Base-by-base conservation (phyloP, 371 early-diverging fungal genomes). In the Lichtheimia ornata region DNA sequence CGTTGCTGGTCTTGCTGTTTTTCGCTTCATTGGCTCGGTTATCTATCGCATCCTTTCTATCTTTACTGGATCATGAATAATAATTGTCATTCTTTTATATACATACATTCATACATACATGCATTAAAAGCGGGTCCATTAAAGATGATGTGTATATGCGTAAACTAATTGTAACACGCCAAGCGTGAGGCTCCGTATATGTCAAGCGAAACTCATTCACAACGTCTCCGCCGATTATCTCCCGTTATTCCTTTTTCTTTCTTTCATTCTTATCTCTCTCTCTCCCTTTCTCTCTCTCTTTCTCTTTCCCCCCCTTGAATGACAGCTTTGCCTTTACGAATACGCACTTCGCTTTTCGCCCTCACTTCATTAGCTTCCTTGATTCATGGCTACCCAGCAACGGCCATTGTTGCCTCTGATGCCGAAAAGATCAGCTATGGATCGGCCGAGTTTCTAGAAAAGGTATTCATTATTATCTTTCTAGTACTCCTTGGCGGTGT, bases 1-100 rank as follows among this genome's bases (percentile, higher is more conserved):
- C 25, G 93, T 94, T 20, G 86, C 89, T 24, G 89, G 69, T 0
- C 74, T 94, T 42, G 74, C 92, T 17, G 78, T 82, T 0, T 71
- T 94, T 59, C 85, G 95, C 40, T 93, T 93, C 71, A 51, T 89
- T 25, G 96, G 93, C 43, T 82, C 84, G 27, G 65, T 76, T 25
- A 56, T 82, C 56, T 95, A 91, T 71, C 77, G 92, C 35, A 68
- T 87, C 59, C 78, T 81, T 41, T 69, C 74, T 5, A 60, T 77
- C 3, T 71, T 84, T 45, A 76, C 70, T 57, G 80, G 79, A 22
- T 76, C 63, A 25, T 58, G 43, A 50, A 42, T 17, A 44, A 52
- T n/a, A n/a, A n/a, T n/a, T n/a, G 22, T 22, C 22, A 22, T 22
- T 22, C 22, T 22, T 22, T 1, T 27, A 61, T n/a, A 50, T 30